Percentiles rank a stretch among this genome's conserved stretches.
Evolutionary conservation across 345 rosid genomes (phyloP).

Genomic region (Geranium rotundifolium): DNA sequence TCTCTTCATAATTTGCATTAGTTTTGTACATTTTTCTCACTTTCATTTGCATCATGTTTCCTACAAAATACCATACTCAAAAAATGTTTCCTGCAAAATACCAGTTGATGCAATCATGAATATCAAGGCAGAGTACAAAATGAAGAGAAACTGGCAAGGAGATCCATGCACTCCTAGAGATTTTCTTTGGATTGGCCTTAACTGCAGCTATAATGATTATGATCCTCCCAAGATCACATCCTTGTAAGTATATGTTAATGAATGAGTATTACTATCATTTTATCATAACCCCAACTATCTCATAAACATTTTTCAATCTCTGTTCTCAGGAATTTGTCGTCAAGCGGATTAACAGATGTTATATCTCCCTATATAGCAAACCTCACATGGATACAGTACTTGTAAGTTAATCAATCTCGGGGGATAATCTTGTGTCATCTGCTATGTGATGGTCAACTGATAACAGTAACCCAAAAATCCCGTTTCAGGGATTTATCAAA

Average conservation of each 20-base stretch:
- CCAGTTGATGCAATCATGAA: slow-evolving; percentile 25
- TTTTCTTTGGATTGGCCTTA: slow-evolving; percentile 21
- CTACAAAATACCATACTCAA: too few relatives aligned
- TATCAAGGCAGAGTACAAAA: slow-evolving; percentile 14
- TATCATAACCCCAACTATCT: background rate
- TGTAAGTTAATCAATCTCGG: slow-evolving; percentile 15
- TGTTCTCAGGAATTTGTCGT: slow-evolving; percentile 18
- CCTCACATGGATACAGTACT: slow-evolving; percentile 12
- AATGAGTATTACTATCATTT: background rate
- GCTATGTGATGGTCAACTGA: background rate
- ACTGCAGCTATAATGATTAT: slow-evolving; percentile 13
- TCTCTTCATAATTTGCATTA: too few relatives aligned
- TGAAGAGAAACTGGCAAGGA: slow-evolving; percentile 30
- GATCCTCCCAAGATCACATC: slow-evolving; percentile 18
- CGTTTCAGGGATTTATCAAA: slow-evolving; percentile 19
- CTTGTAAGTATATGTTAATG: slow-evolving; percentile 12
- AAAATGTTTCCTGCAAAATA: background rate
- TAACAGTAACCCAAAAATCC: background rate
- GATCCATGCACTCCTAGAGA: slow-evolving; percentile 30
- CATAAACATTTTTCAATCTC: background rate
- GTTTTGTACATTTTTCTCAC: background rate
- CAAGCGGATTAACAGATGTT: slow-evolving; percentile 21
- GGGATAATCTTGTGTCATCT: background rate
- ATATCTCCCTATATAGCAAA: slow-evolving; percentile 15
- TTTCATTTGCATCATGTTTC: background rate